These are phyloP conservation scores for Circinella umbellata DNA, from an alignment of 371 early-diverging fungal genomes.

Conservation along the genomic window DNA sequence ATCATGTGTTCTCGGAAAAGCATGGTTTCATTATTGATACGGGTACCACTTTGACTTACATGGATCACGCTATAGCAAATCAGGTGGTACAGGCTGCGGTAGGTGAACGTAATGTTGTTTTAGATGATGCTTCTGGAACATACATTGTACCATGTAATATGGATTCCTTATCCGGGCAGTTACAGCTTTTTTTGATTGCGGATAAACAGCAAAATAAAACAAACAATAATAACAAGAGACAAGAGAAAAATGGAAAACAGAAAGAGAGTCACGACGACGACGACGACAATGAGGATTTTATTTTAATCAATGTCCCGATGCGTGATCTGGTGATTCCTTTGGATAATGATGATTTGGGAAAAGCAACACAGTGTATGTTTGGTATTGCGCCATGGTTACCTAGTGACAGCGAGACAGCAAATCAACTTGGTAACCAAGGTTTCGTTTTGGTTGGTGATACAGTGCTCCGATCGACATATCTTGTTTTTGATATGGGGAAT, in stretches of 20 bases:
- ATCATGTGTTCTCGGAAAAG: conserved; percentile 4
- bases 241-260: too few relatives aligned
- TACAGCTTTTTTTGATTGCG: conserved; percentile 9
- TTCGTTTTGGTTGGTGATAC: conserved; percentile 40
- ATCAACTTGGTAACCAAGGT: conserved; percentile 9
- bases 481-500: conserved; percentile 42
- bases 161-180: not conserved
- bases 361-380: conserved; percentile 34
- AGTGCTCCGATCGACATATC: conserved; percentile 36
- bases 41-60: conserved; percentile 38
- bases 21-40: conserved; percentile 43
- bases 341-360: conserved; percentile 10
- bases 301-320: conserved; percentile 26
- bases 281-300: not conserved
- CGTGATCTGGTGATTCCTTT: conserved; percentile 35
- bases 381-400: conserved; percentile 34
- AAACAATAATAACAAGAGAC: not conserved
- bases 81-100: conserved; percentile 23
- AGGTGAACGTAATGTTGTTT: conserved; percentile 3
- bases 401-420: not conserved
- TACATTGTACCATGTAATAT: conserved; percentile 28
- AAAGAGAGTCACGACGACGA: not conserved
- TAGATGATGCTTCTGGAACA: conserved; percentile 26
- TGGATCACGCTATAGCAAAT: conserved; percentile 28
- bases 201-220: not conserved